Percentiles rank a stretch among this genome's conserved stretches.
phyloP scores from a whole-genome alignment of 495 filamentous ascomycete genomes.

The Daldinia loculata region DNA sequence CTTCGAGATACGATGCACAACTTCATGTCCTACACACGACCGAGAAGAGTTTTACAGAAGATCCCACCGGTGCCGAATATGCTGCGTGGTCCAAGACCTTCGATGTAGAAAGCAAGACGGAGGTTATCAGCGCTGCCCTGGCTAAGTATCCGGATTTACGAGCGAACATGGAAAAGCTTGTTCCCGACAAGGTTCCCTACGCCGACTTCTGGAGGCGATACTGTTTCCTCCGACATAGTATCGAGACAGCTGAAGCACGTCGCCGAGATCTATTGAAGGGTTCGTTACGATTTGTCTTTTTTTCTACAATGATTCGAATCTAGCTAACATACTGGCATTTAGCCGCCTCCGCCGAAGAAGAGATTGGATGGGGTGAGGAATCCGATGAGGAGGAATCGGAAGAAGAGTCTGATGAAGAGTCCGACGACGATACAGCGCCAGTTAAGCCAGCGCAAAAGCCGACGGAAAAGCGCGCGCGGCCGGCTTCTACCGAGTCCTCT shows the following conservation, averaged over 20 bases:
- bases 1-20: conserved; percentile 93
- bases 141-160: conserved; percentile 90
- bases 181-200: conserved; percentile 90
- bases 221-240: conserved; percentile 91
- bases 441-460: conserved; percentile 42
- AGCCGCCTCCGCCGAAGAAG: conserved; percentile 73
- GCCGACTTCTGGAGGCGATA: conserved; percentile 92
- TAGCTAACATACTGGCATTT: conserved; percentile 50
- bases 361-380: conserved; percentile 86
- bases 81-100: conserved; percentile 78
- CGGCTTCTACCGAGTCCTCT: conserved; percentile 59
- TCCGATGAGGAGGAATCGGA: conserved; percentile 22
- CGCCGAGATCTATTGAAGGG: conserved; percentile 91
- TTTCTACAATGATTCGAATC: conserved; percentile 14
- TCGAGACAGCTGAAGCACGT: conserved; percentile 94
- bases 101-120: conserved; percentile 83
- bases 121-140: conserved; percentile 81
- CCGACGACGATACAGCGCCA: conserved; percentile 42
- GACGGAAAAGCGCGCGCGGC: conserved; percentile 44
- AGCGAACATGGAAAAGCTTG: conserved; percentile 92
- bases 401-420: conserved; percentile 32
- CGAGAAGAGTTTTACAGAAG: conserved; percentile 82
- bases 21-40: conserved; percentile 93
- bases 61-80: conserved; percentile 79
- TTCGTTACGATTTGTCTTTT: conserved; percentile 50